Evolutionary conservation across 108 stramenopile species (phyloP).

Genomic region (Nitzschia palea): DNA sequence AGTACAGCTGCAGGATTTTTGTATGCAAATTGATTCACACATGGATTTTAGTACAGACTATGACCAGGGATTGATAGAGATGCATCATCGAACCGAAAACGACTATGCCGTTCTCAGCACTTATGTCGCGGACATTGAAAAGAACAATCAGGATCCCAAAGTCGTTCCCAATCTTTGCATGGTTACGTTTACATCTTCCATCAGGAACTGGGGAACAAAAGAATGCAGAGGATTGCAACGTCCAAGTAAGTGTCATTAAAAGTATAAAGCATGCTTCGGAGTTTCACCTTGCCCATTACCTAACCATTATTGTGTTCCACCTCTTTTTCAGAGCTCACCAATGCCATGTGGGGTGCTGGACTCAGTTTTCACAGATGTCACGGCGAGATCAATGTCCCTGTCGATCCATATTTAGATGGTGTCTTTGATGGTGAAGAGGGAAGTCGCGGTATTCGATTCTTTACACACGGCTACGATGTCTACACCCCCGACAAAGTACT

Average conservation of each 20-base stretch:
- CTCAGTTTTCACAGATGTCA: conserved; percentile 78
- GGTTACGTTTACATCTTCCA: conserved; percentile 59
- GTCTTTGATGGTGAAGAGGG: conserved; percentile 93
- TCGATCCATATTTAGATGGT: conserved; percentile 77
- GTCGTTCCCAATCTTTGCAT: conserved; percentile 75
- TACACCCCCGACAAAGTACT: conserved; percentile 81
- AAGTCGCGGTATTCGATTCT: conserved; percentile 75
- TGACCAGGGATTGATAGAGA: conserved; percentile 61
- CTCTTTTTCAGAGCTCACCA: no score
- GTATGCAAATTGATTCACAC: conserved; percentile 87
- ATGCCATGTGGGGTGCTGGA: conserved; percentile 82
- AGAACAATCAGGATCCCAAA: conserved; percentile 46
- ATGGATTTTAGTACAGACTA: conserved; percentile 74
- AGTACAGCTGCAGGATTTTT: conserved; percentile 77
- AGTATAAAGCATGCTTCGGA: no score
- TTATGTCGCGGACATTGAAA: conserved; percentile 74
- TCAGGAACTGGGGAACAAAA: conserved; percentile 72
- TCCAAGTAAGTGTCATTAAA: no score
- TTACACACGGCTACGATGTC: conserved; percentile 89
- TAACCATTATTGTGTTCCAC: no score
- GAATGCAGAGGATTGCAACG: conserved; percentile 38
- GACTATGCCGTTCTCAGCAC: conserved; percentile 87
- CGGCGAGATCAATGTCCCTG: conserved; percentile 82
- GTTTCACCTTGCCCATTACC: no score
- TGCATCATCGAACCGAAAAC: conserved; percentile 78